Evolutionary conservation across 192 early-diverging fungal genomes (phyloP).

Genomic region (Gigaspora rosea): DNA sequence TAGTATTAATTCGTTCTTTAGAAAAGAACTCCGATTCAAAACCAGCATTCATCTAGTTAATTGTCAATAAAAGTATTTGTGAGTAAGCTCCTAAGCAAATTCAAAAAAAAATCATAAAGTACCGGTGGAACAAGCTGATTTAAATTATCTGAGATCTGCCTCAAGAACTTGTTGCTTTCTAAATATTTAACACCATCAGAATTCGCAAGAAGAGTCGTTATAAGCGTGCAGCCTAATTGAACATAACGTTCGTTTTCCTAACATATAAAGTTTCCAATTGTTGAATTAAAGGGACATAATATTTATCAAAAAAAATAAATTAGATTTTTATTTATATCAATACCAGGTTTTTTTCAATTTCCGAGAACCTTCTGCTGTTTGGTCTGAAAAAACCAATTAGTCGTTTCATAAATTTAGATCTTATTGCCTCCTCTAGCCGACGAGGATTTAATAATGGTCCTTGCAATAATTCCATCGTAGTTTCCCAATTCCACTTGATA

Average conservation of each 20-base stretch:
- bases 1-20: slow-evolving; percentile 70
- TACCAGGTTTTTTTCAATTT: slow-evolving; percentile 31
- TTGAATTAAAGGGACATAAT: neutral
- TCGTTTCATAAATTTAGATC: slow-evolving; percentile 72
- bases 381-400: slow-evolving; percentile 76
- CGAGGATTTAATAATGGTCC: slow-evolving; percentile 73
- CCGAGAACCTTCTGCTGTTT: slow-evolving; percentile 68
- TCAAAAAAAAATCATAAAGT: slow-evolving; percentile 35
- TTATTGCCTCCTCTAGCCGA: slow-evolving; percentile 74
- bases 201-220: slow-evolving; percentile 63
- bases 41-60: slow-evolving; percentile 44
- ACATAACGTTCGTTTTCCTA: slow-evolving; percentile 49
- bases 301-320: neutral
- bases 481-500: slow-evolving; percentile 80
- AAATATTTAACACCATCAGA: slow-evolving; percentile 71
- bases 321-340: neutral
- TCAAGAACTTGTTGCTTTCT: slow-evolving; percentile 66
- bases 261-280: neutral
- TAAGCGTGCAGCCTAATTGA: slow-evolving; percentile 67
- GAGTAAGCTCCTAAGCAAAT: neutral
- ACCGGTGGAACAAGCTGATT: slow-evolving; percentile 80
- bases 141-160: slow-evolving; percentile 74
- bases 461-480: slow-evolving; percentile 71
- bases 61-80: neutral
- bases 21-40: slow-evolving; percentile 69